A percentile compares a stretch with the other conserved stretches of the same genome.
phyloP scores from a whole-genome alignment of 1,284 basidiomycete species.

The Sutorius eximius region DNA sequence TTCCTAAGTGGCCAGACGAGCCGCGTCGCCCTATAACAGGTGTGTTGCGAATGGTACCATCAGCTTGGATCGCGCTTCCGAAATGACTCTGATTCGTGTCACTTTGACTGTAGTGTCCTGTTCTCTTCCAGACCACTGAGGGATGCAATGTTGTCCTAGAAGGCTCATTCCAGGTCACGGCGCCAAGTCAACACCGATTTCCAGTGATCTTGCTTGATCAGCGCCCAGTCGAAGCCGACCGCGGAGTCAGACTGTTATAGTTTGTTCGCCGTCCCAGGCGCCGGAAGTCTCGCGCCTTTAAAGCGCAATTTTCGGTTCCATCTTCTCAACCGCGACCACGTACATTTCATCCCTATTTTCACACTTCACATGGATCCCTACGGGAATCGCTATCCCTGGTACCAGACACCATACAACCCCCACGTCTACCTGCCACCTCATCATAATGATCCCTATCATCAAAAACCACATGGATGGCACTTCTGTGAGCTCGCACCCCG shows the following conservation, averaged over 20 bases:
- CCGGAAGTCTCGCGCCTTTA: conserved; percentile 7
- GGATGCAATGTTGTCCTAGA: too few relatives aligned
- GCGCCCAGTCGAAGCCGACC: background rate
- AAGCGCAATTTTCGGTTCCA: conserved; percentile 1
- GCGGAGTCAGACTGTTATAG: conserved; percentile 11
- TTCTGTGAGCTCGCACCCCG: conserved; percentile 12
- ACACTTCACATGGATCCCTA: conserved; percentile 26
- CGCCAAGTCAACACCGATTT: background rate
- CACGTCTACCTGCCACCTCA: conserved; percentile 31
- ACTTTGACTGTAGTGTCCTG: conserved; percentile 3
- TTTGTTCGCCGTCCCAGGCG: conserved; percentile 9
- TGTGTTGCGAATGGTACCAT: background rate
- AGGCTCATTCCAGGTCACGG: background rate
- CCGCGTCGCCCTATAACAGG: background rate
- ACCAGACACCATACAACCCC: conserved; percentile 33
- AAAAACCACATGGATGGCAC: conserved; percentile 17
- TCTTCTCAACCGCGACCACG: conserved; percentile 1
- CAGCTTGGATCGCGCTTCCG: background rate
- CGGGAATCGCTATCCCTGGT: conserved; percentile 22
- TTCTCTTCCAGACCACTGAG: too few relatives aligned
- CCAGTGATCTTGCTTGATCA: background rate
- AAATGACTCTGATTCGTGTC: background rate
- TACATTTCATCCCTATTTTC: background rate
- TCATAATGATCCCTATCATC: conserved; percentile 15
- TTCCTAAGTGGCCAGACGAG: background rate